phyloP scores from a whole-genome alignment of 805 yeast genomes.

The Suhomyces sp. region DNA sequence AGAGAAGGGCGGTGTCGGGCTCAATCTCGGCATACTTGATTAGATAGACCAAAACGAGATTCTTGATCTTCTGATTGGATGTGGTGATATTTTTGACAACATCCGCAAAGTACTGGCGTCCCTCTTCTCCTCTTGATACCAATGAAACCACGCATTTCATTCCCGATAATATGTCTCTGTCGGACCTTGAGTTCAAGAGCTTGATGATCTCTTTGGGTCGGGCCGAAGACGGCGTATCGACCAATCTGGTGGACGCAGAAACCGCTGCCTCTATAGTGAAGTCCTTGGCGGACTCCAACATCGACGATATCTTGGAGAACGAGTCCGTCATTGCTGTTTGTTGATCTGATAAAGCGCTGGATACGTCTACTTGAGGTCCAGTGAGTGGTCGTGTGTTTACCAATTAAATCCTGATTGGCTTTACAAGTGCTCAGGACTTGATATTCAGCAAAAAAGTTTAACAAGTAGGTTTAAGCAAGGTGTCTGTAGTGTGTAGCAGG shows the following conservation, averaged over 20 bases:
- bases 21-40: conserved; percentile 75
- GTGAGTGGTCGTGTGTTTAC: neutral
- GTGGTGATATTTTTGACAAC: conserved; percentile 86
- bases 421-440: neutral
- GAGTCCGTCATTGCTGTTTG: conserved; percentile 40
- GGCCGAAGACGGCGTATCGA: conserved; percentile 59
- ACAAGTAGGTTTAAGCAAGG: neutral
- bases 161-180: conserved; percentile 47
- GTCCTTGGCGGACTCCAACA: conserved; percentile 77
- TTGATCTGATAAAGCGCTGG: neutral
- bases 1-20: conserved; percentile 84
- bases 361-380: neutral
- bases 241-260: conserved; percentile 63
- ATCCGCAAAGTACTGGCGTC: conserved; percentile 63
- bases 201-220: conserved; percentile 65
- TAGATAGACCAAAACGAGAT: conserved; percentile 74
- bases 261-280: conserved; percentile 81
- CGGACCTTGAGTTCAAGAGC: conserved; percentile 64
- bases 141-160: conserved; percentile 42
- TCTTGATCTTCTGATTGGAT: conserved; percentile 54
- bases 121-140: conserved; percentile 41
- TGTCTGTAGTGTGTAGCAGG: neutral
- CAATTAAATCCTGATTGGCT: neutral
- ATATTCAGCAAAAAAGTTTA: neutral
- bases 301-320: conserved; percentile 59